A percentile compares a stretch with the other conserved stretches of the same genome.
These are phyloP conservation scores for Pythium angustatum DNA, from an alignment of 352 stramenopile species.

Conservation along the genomic window DNA sequence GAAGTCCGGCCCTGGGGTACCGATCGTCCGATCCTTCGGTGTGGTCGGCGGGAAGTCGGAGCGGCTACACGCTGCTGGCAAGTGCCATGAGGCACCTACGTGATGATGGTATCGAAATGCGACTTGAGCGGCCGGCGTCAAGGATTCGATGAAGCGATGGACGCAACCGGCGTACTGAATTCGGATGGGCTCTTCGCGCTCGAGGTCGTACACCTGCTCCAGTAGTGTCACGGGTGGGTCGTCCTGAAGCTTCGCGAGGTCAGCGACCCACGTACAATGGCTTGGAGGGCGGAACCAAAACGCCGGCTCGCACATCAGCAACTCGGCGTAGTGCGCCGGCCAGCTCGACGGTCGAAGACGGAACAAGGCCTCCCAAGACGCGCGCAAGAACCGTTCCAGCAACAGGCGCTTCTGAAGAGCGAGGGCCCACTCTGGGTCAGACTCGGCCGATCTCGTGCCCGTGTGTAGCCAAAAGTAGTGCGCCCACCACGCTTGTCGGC, in stretches of 20 bases:
- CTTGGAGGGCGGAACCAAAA: no score
- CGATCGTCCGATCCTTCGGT: background rate
- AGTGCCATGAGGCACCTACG: background rate
- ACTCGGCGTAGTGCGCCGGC: background rate
- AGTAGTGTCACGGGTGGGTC: no score
- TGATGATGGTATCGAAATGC: background rate
- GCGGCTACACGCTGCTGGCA: background rate
- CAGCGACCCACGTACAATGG: no score
- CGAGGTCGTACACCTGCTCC: no score
- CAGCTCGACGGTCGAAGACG: background rate
- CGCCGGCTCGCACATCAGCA: no score
- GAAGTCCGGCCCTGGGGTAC: background rate
- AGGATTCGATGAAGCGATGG: background rate
- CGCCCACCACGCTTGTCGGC: background rate
- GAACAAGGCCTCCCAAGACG: background rate
- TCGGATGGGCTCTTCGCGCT: no score
- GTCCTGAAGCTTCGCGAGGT: no score
- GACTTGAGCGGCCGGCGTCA: background rate
- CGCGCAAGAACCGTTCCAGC: background rate
- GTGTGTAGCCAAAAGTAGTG: background rate
- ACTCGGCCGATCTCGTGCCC: background rate
- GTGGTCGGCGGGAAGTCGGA: background rate
- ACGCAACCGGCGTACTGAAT: no score
- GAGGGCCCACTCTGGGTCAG: background rate
- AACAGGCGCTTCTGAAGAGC: background rate